These are phyloP conservation scores for Auricularia sp. DNA, from an alignment of 768 basidiomycete genomes.

Conservation along the genomic window DNA sequence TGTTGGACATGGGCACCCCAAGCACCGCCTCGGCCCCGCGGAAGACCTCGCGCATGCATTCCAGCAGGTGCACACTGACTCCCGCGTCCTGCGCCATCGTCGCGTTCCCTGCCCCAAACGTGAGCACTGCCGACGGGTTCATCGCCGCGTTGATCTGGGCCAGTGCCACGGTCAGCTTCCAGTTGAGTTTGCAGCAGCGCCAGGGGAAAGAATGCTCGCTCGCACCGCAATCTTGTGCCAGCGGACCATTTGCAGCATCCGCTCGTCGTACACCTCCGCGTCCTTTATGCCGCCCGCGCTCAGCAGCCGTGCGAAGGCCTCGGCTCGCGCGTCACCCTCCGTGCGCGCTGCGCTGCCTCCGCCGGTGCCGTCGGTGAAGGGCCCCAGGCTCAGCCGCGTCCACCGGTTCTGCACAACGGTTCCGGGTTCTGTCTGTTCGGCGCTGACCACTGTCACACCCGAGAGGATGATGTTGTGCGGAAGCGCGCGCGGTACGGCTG, in stretches of 20 bases:
- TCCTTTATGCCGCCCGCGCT: constrained; percentile 18
- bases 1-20: constrained; percentile 14
- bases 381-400: constrained; percentile 20
- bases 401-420: constrained; percentile 20
- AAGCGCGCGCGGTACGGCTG: constrained; percentile 17
- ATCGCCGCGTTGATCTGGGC: constrained; percentile 16
- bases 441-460: constrained; percentile 20
- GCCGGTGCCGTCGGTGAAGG: constrained; percentile 11
- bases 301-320: constrained; percentile 13
- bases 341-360: neutral
- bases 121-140: constrained; percentile 20
- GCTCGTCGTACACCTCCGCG: constrained; percentile 17
- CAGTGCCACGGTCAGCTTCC: neutral
- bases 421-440: constrained; percentile 18
- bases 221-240: constrained; percentile 22
- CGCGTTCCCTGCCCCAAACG: constrained; percentile 16
- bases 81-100: constrained; percentile 16
- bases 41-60: constrained; percentile 19
- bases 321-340: constrained; percentile 7
- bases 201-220: neutral
- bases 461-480: constrained; percentile 14
- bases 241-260: constrained; percentile 17
- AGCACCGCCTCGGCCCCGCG: constrained; percentile 15
- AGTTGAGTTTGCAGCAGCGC: neutral
- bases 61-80: constrained; percentile 13